phyloP scores from a whole-genome alignment of 495 filamentous ascomycete genomes.

The Delitschia confertaspora region DNA sequence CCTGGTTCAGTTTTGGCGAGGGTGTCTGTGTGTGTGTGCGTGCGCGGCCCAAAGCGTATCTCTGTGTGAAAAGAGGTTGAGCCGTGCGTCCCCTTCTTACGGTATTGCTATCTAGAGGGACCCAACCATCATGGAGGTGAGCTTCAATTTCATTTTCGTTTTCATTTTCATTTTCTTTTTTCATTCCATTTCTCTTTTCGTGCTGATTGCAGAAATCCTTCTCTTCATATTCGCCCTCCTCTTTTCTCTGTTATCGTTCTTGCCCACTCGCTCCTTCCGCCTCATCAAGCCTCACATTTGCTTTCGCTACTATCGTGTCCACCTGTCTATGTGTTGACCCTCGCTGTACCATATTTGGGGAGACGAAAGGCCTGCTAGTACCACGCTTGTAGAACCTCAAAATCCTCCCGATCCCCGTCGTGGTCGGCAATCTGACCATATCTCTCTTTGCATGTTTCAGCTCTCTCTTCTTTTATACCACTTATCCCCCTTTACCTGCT shows the following conservation, averaged over 20 bases:
- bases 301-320: not conserved
- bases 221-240: no score
- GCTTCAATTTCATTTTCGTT: conserved; percentile 13
- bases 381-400: conserved; percentile 29
- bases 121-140: conserved; percentile 27
- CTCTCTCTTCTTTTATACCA: conserved; percentile 4
- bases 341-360: conserved; percentile 9
- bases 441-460: conserved; percentile 3
- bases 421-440: conserved; percentile 7
- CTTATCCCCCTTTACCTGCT: conserved; percentile 2
- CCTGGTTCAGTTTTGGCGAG: conserved; percentile 10
- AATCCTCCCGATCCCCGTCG: conserved; percentile 10
- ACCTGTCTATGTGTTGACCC: conserved; percentile 17
- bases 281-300: conserved; percentile 10
- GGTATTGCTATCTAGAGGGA: conserved; percentile 20
- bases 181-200: not conserved
- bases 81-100: conserved; percentile 15
- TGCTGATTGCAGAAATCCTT: no score
- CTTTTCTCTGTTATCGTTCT: conserved; percentile 7
- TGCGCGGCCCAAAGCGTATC: conserved; percentile 25
- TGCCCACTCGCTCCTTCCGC: conserved; percentile 1
- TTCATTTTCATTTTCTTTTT: not conserved
- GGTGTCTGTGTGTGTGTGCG: no score
- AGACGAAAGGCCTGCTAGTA: conserved; percentile 15
- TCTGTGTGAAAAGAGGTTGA: conserved; percentile 8